Conservation (phyloP, 768 basidiomycete species). For the Mycena alexandri region DNA sequence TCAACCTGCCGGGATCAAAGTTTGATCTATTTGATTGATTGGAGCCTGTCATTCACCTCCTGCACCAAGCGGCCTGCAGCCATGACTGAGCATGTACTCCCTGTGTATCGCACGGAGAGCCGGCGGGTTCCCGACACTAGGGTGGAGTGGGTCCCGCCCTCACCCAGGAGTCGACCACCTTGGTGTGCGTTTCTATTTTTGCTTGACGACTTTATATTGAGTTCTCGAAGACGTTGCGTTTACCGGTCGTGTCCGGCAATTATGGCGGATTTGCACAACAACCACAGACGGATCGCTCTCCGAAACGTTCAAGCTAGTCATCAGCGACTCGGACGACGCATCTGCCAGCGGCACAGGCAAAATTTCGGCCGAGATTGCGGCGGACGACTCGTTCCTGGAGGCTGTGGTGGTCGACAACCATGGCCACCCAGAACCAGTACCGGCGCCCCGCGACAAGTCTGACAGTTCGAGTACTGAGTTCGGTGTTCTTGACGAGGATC, state of each 20-base stretch:
- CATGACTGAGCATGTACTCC: too few species aligned
- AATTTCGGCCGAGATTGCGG: slow-evolving; percentile 4
- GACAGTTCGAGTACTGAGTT: slow-evolving; percentile 34
- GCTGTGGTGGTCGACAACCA: slow-evolving; percentile 43
- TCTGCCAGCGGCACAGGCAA: slow-evolving; percentile 29
- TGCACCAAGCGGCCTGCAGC: too few species aligned
- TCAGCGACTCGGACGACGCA: slow-evolving; percentile 34
- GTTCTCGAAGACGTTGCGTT: slow-evolving; percentile 22
- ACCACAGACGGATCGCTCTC: slow-evolving; percentile 36
- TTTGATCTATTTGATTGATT: too few species aligned
- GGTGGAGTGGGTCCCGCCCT: too few species aligned
- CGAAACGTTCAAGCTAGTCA: slow-evolving; percentile 39
- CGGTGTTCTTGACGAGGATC: slow-evolving; percentile 4
- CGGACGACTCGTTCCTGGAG: slow-evolving; percentile 40
- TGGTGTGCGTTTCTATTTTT: too few species aligned
- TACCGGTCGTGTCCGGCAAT: background rate
- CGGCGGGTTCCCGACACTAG: too few species aligned
- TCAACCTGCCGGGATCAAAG: too few species aligned
- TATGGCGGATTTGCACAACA: slow-evolving; percentile 38
- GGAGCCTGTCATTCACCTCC: too few species aligned
- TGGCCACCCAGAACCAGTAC: slow-evolving; percentile 1
- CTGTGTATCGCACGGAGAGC: too few species aligned
- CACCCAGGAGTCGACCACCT: too few species aligned
- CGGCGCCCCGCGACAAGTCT: slow-evolving; percentile 20
- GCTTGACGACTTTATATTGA: too few species aligned